phyloP scores from a whole-genome alignment of 2,329 filamentous ascomycete species.

The Stagonosporopsis chrysanthemi region DNA sequence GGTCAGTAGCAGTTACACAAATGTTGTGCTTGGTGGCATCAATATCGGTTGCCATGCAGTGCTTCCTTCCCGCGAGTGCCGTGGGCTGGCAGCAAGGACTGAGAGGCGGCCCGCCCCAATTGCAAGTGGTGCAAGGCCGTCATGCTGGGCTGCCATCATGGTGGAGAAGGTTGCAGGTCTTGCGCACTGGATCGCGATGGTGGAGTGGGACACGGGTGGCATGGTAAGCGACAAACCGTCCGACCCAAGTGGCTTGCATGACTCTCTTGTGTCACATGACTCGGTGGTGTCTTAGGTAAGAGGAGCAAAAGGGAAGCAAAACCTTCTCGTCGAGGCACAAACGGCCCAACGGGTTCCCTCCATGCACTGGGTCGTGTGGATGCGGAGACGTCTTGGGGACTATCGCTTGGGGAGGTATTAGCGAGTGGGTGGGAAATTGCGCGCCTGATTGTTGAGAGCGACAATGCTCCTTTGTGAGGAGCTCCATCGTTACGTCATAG shows the following conservation, averaged over 20 bases:
- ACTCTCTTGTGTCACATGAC: not conserved
- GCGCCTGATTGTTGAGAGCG: constrained; percentile 23
- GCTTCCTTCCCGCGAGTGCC: constrained; percentile 18
- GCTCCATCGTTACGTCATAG: constrained; percentile 8
- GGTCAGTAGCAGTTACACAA: constrained; percentile 35
- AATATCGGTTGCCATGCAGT: constrained; percentile 39
- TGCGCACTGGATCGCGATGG: constrained; percentile 20
- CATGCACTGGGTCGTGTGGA: constrained; percentile 14
- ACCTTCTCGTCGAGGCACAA: constrained; percentile 12
- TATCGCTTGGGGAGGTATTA: constrained; percentile 6
- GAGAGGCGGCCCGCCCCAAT: constrained; percentile 22
- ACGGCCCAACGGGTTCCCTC: constrained; percentile 18
- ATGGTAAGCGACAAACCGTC: constrained; percentile 19
- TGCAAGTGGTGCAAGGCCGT: constrained; percentile 18
- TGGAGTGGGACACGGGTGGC: constrained; percentile 16
- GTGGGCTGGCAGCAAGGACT: constrained; percentile 21
- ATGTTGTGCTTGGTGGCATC: constrained; percentile 41
- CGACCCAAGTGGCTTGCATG: constrained; percentile 4
- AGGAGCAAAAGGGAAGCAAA: constrained; percentile 17
- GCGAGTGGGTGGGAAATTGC: constrained; percentile 18
- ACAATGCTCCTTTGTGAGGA: constrained; percentile 8
- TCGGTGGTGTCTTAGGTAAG: constrained; percentile 21
- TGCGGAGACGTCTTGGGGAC: constrained; percentile 11
- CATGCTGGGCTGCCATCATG: constrained; percentile 30
- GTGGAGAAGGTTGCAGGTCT: constrained; percentile 30